Percentiles rank a stretch among this genome's conserved stretches.
phyloP scores from a whole-genome alignment of 2,329 filamentous ascomycete genomes.

The Phialemoniopsis sp. region DNA sequence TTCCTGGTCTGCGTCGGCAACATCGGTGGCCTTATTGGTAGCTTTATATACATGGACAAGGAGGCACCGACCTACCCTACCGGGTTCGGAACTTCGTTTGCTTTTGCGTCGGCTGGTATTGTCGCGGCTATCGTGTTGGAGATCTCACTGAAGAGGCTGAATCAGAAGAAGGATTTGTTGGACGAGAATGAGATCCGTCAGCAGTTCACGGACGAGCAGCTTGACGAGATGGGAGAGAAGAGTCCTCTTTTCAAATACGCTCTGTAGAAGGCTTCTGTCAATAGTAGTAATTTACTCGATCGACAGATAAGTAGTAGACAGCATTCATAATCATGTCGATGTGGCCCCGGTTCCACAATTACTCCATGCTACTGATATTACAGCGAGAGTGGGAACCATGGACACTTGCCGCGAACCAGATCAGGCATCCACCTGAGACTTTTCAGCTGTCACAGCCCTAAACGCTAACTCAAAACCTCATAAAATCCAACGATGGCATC shows the following conservation, averaged over 20 bases:
- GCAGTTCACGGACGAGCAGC: slow-evolving; percentile 21
- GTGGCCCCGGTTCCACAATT: too few relatives aligned
- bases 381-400: too few relatives aligned
- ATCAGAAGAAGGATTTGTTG: slow-evolving; percentile 16
- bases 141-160: slow-evolving; percentile 11
- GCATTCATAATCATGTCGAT: too few relatives aligned
- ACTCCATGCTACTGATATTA: too few relatives aligned
- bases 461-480: too few relatives aligned
- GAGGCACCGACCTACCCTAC: slow-evolving; percentile 28
- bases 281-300: too few relatives aligned
- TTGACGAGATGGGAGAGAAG: slow-evolving; percentile 23
- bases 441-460: too few relatives aligned
- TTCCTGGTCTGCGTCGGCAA: slow-evolving; percentile 61
- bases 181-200: slow-evolving; percentile 17
- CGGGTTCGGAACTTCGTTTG: slow-evolving; percentile 16
- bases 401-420: too few relatives aligned
- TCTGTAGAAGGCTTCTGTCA: slow-evolving; percentile 12
- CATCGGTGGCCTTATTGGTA: slow-evolving; percentile 34
- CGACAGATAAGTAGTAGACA: too few relatives aligned
- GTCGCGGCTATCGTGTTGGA: slow-evolving; percentile 12
- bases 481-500: too few relatives aligned
- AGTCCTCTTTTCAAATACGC: slow-evolving; percentile 24
- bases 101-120: background rate
- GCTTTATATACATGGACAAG: slow-evolving; percentile 25
- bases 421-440: too few relatives aligned